phyloP scores from a whole-genome alignment of 2,329 filamentous ascomycete genomes.

The Clathrospora elynae region DNA sequence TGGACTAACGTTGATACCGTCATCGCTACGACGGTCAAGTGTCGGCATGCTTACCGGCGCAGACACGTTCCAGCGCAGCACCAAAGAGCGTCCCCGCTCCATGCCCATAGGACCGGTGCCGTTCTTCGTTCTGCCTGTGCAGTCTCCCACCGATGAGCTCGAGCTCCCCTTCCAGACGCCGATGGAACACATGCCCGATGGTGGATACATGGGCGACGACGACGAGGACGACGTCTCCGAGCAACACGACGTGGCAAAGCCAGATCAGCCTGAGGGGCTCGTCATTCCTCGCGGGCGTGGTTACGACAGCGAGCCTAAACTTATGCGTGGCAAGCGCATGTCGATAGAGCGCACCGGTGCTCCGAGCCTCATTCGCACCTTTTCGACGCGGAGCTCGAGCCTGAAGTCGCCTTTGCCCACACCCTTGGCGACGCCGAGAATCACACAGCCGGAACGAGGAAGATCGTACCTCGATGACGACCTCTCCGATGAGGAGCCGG shows the following conservation, averaged over 20 bases:
- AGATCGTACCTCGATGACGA: constrained; percentile 39
- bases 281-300: constrained; percentile 26
- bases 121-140: constrained; percentile 26
- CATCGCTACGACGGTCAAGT: constrained; percentile 35
- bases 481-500: constrained; percentile 33
- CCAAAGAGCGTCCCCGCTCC: constrained; percentile 36
- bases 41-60: constrained; percentile 36
- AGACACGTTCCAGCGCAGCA: constrained; percentile 25
- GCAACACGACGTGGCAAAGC: constrained; percentile 15
- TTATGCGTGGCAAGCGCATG: constrained; percentile 44
- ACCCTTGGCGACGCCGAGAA: constrained; percentile 24
- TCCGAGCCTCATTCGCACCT: constrained; percentile 43
- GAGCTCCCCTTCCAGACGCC: constrained; percentile 33
- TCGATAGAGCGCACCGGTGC: constrained; percentile 43
- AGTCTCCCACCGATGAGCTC: constrained; percentile 5
- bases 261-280: constrained; percentile 24
- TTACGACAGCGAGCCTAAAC: constrained; percentile 35
- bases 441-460: constrained; percentile 20
- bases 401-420: constrained; percentile 29
- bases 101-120: constrained; percentile 34
- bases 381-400: constrained; percentile 38
- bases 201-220: constrained; percentile 30
- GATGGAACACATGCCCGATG: constrained; percentile 26
- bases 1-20: constrained; percentile 33
- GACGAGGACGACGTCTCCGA: constrained; percentile 21